phyloP scores from a whole-genome alignment of 176 grass and related monocot genomes.

The Pontederia crassipes region DNA sequence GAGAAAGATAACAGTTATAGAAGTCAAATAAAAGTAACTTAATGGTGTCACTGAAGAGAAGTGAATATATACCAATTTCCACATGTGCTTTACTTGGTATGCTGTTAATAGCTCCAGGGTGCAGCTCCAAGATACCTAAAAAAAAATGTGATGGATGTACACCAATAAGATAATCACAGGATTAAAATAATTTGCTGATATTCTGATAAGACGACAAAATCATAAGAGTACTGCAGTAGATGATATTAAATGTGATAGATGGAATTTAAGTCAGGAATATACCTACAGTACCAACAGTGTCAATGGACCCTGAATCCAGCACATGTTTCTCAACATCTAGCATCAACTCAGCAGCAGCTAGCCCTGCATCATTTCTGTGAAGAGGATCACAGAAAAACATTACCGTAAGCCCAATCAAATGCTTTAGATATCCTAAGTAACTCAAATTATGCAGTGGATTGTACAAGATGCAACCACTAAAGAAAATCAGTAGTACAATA shows the following conservation, averaged over 20 bases:
- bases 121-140: conserved; percentile 86
- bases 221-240: neutral
- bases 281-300: conserved; percentile 94
- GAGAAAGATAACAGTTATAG: neutral
- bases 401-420: too few relatives aligned
- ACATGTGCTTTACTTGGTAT: conserved; percentile 96
- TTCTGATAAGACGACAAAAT: neutral
- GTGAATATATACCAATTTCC: conserved; percentile 60
- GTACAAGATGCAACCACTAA: too few relatives aligned
- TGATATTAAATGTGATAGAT: neutral
- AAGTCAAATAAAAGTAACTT: neutral
- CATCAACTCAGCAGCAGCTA: conserved; percentile 80
- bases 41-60: conserved; percentile 5
- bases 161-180: too few relatives aligned
- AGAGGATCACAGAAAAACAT: conserved; percentile 2
- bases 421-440: too few relatives aligned
- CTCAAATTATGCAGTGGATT: too few relatives aligned
- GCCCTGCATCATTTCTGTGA: conserved; percentile 84
- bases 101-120: conserved; percentile 96
- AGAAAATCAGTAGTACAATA: too few relatives aligned
- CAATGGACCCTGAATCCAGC: conserved; percentile 74
- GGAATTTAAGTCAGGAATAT: neutral
- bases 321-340: conserved; percentile 88
- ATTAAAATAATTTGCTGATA: too few relatives aligned
- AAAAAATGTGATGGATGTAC: conserved; percentile 1